Percentiles rank a stretch among this genome's conserved stretches.
phyloP scores from a whole-genome alignment of 2,329 filamentous ascomycete genomes.

The Chrysoporthe puriensis region DNA sequence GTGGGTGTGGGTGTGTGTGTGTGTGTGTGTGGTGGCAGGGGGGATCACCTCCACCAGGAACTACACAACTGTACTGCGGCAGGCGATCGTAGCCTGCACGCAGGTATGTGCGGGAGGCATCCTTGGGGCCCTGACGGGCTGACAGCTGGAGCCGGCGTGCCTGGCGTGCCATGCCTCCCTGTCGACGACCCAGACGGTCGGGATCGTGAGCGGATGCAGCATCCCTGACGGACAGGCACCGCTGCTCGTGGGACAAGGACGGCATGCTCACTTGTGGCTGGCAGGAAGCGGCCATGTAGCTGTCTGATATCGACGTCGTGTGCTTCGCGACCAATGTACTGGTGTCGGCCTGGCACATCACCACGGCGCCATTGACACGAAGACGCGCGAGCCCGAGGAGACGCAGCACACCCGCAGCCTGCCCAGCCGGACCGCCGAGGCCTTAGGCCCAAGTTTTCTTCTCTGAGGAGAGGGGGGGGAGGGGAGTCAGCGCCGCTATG shows the following conservation, averaged over 20 bases:
- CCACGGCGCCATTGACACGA: neutral
- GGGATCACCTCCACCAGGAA: neutral
- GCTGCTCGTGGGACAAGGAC: slow-evolving; percentile 1
- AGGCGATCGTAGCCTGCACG: neutral
- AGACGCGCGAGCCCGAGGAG: neutral
- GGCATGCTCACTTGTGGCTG: neutral
- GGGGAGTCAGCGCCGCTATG: neutral
- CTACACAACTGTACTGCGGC: neutral
- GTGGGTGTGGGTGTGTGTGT: no score
- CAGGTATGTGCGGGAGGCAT: neutral
- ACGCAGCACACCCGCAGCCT: neutral
- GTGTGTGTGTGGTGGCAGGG: neutral
- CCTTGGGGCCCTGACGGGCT: slow-evolving; percentile 12
- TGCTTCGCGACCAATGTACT: no score
- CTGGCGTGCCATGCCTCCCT: slow-evolving; percentile 14
- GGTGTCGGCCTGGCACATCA: neutral
- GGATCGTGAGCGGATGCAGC: slow-evolving; percentile 24
- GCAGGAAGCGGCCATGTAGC: neutral
- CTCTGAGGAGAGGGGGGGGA: neutral
- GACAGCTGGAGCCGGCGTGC: slow-evolving; percentile 16
- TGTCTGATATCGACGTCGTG: no score
- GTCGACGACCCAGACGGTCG: slow-evolving; percentile 28
- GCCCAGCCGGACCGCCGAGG: neutral
- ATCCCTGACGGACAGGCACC: slow-evolving; percentile 21
- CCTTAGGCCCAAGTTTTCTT: neutral